phyloP scores from a whole-genome alignment of 345 rosid species.

The rapeseed (Brassica napus) region DNA sequence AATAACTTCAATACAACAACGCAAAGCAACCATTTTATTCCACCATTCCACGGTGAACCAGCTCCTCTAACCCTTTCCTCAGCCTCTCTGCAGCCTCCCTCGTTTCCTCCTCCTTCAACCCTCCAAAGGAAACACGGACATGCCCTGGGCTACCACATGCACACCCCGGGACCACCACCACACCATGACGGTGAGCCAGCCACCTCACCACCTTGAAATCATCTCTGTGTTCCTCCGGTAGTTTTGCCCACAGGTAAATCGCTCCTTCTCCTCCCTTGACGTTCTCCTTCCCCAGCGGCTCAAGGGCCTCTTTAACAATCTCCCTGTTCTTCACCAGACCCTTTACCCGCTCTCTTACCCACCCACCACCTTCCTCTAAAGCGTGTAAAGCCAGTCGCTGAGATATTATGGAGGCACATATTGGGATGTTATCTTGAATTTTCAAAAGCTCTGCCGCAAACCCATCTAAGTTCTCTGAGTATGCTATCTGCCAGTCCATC shows the following conservation, averaged over 20 bases:
- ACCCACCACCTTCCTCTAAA: slow-evolving; percentile 69
- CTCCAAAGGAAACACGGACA: slow-evolving; percentile 80
- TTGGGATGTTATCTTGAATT: slow-evolving; percentile 94
- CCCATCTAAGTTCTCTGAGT: slow-evolving; percentile 74
- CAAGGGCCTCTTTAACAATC: slow-evolving; percentile 66
- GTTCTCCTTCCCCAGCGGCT: slow-evolving; percentile 71
- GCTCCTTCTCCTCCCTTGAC: slow-evolving; percentile 96
- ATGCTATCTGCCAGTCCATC: slow-evolving; percentile 68
- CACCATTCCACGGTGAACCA: slow-evolving; percentile 60
- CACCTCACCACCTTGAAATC: slow-evolving; percentile 71
- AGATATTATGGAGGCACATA: slow-evolving; percentile 80
- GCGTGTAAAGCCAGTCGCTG: slow-evolving; percentile 83
- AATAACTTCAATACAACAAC: neutral
- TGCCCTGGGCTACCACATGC: slow-evolving; percentile 76
- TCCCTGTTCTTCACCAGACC: slow-evolving; percentile 78
- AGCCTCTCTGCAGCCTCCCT: slow-evolving; percentile 69
- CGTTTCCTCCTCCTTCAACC: slow-evolving; percentile 63
- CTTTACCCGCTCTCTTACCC: slow-evolving; percentile 72
- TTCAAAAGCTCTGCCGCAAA: slow-evolving; percentile 72
- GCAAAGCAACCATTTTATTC: slow-evolving; percentile 27
- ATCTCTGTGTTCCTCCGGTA: slow-evolving; percentile 53
- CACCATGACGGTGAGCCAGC: slow-evolving; percentile 80
- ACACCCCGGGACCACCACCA: slow-evolving; percentile 81
- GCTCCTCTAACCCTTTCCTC: slow-evolving; percentile 71
- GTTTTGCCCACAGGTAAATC: slow-evolving; percentile 88